Evolutionary conservation across 495 filamentous ascomycete species (phyloP), one percentile per base, ranked within the genome.

Genomic region (Hapsidospora chrysogenum): DNA sequence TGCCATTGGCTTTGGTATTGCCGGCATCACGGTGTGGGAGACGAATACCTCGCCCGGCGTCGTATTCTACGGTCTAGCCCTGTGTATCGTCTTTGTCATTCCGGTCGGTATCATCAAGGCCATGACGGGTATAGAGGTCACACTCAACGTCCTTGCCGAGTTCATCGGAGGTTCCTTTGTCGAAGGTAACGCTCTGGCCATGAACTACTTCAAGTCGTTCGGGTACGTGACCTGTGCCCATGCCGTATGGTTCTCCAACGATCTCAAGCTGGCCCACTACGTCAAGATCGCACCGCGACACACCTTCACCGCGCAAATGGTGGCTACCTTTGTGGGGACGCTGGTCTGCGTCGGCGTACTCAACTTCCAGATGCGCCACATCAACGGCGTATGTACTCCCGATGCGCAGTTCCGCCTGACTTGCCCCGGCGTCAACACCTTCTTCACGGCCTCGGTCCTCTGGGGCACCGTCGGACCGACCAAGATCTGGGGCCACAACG

Each of bases 201-300:
- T 59, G 56, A 57, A 57, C 44, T 59, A 43, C 42, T 57, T 59
- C 50, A 59, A 59, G 43, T 42, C 52, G 5, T 59, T 47, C 29
- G 56, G 56, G 3, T 55, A 51, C 38, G 48, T 57, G 3, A 59
- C 56, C 3, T 55, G 51, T 33, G 41, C 49, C 1, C 44, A 50
- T 23, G 47, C 51, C 4, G 22, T 56, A 18, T 38, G 41, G 27
- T 59, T 59, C 36, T 50, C 52, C 29, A 48, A 51, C 38, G 56
- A 59, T 22, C 51, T 59, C 36, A 59, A 59, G 45, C 46, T 59
- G 19, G 56, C 51, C 0, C 56, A 59, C 25, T 59, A 59, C 35
- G 41, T 57, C 46, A 58, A 59, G 45, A 57, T 59, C 37, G 52
- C 56, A 11, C 56, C 53, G 2, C 48, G 54, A 9, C 50, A 57